phyloP scores from a whole-genome alignment of 192 early-diverging fungal species.

The Backusella tuberculispora region DNA sequence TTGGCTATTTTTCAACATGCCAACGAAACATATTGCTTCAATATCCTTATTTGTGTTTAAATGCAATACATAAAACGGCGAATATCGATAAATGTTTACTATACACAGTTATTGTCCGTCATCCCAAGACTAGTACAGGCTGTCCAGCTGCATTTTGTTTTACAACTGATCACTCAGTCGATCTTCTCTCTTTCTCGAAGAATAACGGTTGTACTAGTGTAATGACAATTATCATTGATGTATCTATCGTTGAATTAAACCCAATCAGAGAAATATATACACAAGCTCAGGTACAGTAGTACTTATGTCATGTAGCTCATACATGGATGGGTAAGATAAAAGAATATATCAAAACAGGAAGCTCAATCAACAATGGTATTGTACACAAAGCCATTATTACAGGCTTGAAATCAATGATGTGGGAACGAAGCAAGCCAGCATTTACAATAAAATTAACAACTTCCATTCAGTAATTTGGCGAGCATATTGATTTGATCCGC shows the following conservation, averaged over 20 bases:
- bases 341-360: background rate
- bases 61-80: background rate
- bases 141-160: background rate
- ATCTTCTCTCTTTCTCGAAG: background rate
- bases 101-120: background rate
- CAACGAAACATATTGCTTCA: background rate
- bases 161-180: background rate
- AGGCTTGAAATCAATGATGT: background rate
- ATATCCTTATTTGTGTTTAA: background rate
- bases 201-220: background rate
- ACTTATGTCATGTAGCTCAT: background rate
- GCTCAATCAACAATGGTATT: background rate
- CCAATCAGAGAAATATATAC: constrained; percentile 2
- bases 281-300: background rate
- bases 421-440: background rate
- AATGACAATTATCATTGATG: constrained; percentile 4
- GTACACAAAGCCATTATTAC: background rate
- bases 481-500: background rate
- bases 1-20: constrained; percentile 5
- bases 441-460: background rate
- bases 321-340: constrained; percentile 11
- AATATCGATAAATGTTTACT: background rate
- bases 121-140: background rate
- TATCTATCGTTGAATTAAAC: background rate
- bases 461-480: background rate